Evolutionary conservation across 2,329 filamentous ascomycete species (phyloP).

Genomic region (Alternaria burnsii): DNA sequence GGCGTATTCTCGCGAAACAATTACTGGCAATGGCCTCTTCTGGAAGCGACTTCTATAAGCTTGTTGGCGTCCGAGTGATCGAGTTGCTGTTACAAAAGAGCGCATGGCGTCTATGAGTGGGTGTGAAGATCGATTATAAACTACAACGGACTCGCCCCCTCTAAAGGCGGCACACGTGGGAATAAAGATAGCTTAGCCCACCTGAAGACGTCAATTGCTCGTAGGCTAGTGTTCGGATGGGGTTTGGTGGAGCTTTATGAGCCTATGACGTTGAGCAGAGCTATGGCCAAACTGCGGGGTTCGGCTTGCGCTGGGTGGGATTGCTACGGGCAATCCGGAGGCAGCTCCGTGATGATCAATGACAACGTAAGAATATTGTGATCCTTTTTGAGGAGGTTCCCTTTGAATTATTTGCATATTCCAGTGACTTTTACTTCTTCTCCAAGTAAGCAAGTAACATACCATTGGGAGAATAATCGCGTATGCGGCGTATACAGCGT

Average conservation of each 20-base stretch:
- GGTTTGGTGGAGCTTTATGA: conserved; percentile 1
- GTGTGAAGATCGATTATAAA: conserved; percentile 13
- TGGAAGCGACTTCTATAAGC: conserved; percentile 44
- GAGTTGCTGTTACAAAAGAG: conserved; percentile 42
- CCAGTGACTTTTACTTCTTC: neutral
- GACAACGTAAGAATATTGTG: neutral
- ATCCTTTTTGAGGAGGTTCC: neutral
- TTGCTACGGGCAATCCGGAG: neutral
- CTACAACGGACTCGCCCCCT: conserved; percentile 3
- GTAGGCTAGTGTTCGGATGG: conserved; percentile 3
- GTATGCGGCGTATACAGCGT: conserved; percentile 31
- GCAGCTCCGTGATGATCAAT: neutral
- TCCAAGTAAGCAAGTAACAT: neutral
- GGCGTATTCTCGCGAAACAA: conserved; percentile 53
- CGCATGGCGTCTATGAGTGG: conserved; percentile 36
- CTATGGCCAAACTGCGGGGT: conserved; percentile 21
- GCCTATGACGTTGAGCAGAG: conserved; percentile 22
- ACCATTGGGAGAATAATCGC: conserved; percentile 8
- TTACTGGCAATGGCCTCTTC: conserved; percentile 41
- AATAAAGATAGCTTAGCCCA: conserved; percentile 9
- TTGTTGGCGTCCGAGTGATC: conserved; percentile 43
- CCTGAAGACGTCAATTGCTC: conserved; percentile 13
- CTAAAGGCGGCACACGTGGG: conserved; percentile 7
- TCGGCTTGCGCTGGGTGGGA: conserved; percentile 11
- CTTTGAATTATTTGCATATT: neutral